Evolutionary conservation across 2,329 filamentous ascomycete genomes (phyloP).

Genomic region (Coniochaeta sp.): DNA sequence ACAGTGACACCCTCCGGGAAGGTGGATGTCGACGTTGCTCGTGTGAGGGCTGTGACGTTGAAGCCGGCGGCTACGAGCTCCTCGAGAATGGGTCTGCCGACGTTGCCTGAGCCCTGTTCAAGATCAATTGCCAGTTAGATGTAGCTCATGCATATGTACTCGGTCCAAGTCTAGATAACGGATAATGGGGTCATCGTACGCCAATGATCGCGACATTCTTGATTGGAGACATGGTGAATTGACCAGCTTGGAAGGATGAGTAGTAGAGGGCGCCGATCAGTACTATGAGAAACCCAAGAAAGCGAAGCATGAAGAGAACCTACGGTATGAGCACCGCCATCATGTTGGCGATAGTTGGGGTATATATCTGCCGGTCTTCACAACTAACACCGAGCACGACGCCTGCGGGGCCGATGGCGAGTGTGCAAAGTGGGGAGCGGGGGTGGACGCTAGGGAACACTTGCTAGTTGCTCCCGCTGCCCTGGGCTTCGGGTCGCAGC

Average conservation of each 20-base stretch:
- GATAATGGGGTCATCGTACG: slow-evolving; percentile 15
- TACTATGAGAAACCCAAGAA: background rate
- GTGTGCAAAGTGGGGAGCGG: background rate
- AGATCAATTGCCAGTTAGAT: background rate
- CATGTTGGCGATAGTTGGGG: background rate
- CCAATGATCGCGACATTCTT: slow-evolving; percentile 26
- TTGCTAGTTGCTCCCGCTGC: too few relatives aligned
- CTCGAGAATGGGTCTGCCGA: slow-evolving; percentile 20
- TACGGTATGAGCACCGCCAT: background rate
- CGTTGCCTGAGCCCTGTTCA: slow-evolving; percentile 22
- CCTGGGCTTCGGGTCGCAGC: too few relatives aligned
- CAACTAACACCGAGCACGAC: background rate
- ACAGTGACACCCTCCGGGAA: slow-evolving; percentile 30
- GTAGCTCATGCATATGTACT: background rate
- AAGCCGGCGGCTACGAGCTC: slow-evolving; percentile 30
- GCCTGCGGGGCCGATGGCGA: slow-evolving; percentile 2
- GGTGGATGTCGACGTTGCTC: slow-evolving; percentile 29
- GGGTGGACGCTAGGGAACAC: background rate
- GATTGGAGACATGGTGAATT: slow-evolving; percentile 12
- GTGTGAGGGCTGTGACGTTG: slow-evolving; percentile 42
- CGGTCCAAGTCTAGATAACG: background rate
- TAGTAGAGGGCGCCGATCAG: background rate
- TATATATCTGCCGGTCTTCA: slow-evolving; percentile 1
- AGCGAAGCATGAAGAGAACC: background rate
- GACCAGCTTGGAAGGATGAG: background rate